A percentile compares a stretch with the other conserved stretches of the same genome.
Conservation (phyloP, 441 rosid species). For the Daphne laureola region DNA sequence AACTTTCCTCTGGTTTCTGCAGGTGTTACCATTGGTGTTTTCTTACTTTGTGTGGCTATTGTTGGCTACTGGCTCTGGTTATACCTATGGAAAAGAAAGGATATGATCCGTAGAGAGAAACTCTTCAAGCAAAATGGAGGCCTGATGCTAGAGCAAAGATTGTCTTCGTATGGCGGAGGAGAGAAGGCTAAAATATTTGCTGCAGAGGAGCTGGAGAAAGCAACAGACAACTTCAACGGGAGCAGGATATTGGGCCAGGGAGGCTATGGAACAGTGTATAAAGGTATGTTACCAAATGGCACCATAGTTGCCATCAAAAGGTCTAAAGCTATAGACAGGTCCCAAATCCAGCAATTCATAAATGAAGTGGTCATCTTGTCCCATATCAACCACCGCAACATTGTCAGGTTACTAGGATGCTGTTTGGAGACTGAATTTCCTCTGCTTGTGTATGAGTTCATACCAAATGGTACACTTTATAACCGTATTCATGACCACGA, state of each 20-base stretch:
- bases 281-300: slow-evolving; percentile 46
- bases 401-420: slow-evolving; percentile 43
- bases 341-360: slow-evolving; percentile 33
- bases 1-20: background rate
- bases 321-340: slow-evolving; percentile 24
- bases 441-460: slow-evolving; percentile 35
- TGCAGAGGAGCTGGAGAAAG: slow-evolving; percentile 29
- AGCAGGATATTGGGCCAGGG: slow-evolving; percentile 34
- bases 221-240: slow-evolving; percentile 28
- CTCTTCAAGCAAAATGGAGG: slow-evolving; percentile 46
- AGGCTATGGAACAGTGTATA: slow-evolving; percentile 38
- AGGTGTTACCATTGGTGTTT: slow-evolving; percentile 20
- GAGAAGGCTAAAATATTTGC: slow-evolving; percentile 25
- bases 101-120: slow-evolving; percentile 16
- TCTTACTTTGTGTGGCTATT: slow-evolving; percentile 9
- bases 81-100: slow-evolving; percentile 14
- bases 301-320: slow-evolving; percentile 39
- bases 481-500: slow-evolving; percentile 27
- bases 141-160: slow-evolving; percentile 25
- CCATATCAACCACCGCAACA: slow-evolving; percentile 38
- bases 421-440: slow-evolving; percentile 50
- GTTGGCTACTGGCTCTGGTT: slow-evolving; percentile 11
- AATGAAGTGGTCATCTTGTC: slow-evolving; percentile 38
- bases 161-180: slow-evolving; percentile 13
- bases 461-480: slow-evolving; percentile 32